Evolutionary conservation across 306 rosid species (phyloP).

Genomic region (Argentina anserina): DNA sequence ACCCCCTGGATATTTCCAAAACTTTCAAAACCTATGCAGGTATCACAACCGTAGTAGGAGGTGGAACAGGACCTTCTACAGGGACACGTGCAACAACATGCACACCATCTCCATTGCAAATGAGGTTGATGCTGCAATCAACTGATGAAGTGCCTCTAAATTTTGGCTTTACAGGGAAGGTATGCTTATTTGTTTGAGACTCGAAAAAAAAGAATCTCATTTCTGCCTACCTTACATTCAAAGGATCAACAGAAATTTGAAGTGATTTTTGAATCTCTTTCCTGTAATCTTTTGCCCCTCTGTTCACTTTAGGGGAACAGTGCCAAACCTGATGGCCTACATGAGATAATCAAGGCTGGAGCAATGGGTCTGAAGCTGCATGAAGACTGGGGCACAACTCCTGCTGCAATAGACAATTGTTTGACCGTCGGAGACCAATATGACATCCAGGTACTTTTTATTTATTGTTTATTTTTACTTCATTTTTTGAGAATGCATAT

Average conservation of each 20-base stretch:
- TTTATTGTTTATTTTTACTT: no score
- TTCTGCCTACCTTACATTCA: constrained; percentile 4
- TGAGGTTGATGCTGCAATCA: constrained; percentile 85
- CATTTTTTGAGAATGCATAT: no score
- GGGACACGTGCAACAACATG: constrained; percentile 97
- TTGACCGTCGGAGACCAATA: constrained; percentile 66
- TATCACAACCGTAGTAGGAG: constrained; percentile 83
- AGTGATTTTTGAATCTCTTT: constrained; percentile 2
- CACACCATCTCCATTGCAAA: constrained; percentile 73
- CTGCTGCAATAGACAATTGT: constrained; percentile 81
- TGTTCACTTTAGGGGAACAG: constrained; percentile 65
- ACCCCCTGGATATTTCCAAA: background rate
- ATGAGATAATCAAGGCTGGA: constrained; percentile 73
- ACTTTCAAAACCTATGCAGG: constrained; percentile 44
- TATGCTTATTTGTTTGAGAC: constrained; percentile 23
- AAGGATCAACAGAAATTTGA: background rate
- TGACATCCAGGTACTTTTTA: constrained; percentile 78
- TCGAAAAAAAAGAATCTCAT: background rate
- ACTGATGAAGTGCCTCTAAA: constrained; percentile 84
- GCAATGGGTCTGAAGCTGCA: constrained; percentile 98
- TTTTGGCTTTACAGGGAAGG: constrained; percentile 93
- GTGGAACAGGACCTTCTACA: constrained; percentile 94
- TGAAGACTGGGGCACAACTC: constrained; percentile 97
- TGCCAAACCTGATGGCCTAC: constrained; percentile 62
- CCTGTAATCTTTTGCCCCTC: background rate